Evolutionary conservation across 345 rosid genomes (phyloP).

Genomic region (Brassica rapa): DNA sequence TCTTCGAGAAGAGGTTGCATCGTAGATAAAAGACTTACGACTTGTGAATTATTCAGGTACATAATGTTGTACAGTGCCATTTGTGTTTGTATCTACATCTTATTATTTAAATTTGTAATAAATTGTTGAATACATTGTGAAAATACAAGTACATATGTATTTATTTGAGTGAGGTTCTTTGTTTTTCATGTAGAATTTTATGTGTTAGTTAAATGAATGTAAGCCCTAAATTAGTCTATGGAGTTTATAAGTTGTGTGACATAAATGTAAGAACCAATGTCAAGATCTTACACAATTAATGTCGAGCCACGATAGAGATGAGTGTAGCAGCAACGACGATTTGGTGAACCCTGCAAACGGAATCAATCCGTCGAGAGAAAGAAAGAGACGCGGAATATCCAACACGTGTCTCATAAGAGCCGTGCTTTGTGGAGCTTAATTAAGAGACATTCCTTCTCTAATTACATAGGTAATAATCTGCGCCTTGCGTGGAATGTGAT

Average conservation of each 20-base stretch:
- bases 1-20: conserved; percentile 51
- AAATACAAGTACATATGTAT: neutral
- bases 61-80: neutral
- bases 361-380: no score
- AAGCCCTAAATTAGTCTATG: neutral
- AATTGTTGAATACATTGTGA: neutral
- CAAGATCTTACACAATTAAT: neutral
- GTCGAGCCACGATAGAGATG: no score
- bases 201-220: neutral
- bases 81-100: conserved; percentile 3
- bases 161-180: neutral
- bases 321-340: no score
- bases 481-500: no score
- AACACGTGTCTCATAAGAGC: no score
- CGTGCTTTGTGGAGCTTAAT: no score
- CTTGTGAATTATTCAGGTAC: neutral
- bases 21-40: neutral
- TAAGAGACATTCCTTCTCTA: no score
- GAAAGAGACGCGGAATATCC: no score
- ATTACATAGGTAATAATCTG: no score
- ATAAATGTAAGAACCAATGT: neutral
- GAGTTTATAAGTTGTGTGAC: neutral
- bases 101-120: neutral
- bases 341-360: no score
- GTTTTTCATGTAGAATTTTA: neutral